Evolutionary conservation across 2,329 filamentous ascomycete genomes (phyloP).

Genomic region (Xylaria multiplex): DNA sequence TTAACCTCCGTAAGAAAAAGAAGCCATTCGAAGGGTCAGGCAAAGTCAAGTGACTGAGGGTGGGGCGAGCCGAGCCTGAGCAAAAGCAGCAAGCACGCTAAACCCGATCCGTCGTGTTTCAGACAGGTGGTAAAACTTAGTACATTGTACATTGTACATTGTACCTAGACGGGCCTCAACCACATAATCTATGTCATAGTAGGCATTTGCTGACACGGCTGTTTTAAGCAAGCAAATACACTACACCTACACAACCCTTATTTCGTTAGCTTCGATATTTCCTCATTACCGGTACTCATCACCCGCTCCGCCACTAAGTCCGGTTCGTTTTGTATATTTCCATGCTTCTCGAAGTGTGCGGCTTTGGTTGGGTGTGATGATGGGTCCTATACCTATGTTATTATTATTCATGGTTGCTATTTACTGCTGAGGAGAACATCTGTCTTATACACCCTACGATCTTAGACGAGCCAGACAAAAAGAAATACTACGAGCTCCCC

Average conservation of each 20-base stretch:
- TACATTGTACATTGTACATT: no score
- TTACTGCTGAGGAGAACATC: conserved; percentile 20
- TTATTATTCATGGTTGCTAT: conserved; percentile 28
- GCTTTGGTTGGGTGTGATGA: conserved; percentile 24
- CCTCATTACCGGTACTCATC: neutral
- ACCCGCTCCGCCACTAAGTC: neutral
- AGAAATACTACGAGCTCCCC: neutral
- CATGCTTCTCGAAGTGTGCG: conserved; percentile 7
- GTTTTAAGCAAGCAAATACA: neutral
- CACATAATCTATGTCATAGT: neutral
- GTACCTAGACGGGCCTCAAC: no score
- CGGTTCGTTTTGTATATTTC: conserved; percentile 1
- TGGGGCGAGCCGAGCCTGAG: no score
- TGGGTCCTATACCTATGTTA: conserved; percentile 26
- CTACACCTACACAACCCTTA: neutral
- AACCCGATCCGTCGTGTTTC: no score
- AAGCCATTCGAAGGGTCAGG: no score
- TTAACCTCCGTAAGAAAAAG: no score
- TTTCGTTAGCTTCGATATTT: conserved; percentile 1
- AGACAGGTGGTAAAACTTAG: no score
- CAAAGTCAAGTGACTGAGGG: no score
- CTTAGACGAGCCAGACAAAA: conserved; percentile 5
- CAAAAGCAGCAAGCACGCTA: no score
- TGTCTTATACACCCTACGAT: neutral
- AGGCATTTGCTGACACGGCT: conserved; percentile 18